Percentiles rank a stretch among this genome's conserved stretches.
phyloP scores from a whole-genome alignment of 306 rosid species.

The Trichosanthes cucumerina region DNA sequence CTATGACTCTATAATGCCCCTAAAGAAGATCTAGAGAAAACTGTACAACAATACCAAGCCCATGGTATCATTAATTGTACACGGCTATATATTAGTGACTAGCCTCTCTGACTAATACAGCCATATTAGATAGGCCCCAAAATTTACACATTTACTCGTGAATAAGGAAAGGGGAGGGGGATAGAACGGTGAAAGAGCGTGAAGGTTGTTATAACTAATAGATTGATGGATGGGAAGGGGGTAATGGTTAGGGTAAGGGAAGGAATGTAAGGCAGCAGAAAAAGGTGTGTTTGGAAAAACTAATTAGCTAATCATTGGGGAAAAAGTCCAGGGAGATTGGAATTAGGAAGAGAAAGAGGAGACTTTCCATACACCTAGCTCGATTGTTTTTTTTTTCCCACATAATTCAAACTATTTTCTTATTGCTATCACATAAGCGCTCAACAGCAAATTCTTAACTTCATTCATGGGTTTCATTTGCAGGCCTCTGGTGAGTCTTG shows the following conservation, averaged over 20 bases:
- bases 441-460: conserved; percentile 13
- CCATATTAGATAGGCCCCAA: not conserved
- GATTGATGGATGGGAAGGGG: not conserved
- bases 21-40: not conserved
- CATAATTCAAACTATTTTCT: not conserved
- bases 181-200: not conserved
- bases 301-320: not conserved
- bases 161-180: not conserved
- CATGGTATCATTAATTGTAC: not conserved
- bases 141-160: not conserved
- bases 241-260: not conserved
- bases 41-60: not conserved
- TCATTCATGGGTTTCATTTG: conserved; percentile 18
- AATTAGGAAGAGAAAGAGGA: not conserved
- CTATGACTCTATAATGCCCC: not conserved
- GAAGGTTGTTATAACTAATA: not conserved
- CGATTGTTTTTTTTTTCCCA: not conserved
- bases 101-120: not conserved
- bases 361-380: not conserved
- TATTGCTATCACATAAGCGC: not conserved
- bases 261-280: not conserved
- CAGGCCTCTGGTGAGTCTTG: conserved; percentile 97
- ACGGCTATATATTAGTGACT: not conserved
- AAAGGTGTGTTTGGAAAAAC: not conserved
- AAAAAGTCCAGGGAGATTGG: not conserved